phyloP scores from a whole-genome alignment of 176 grass and related monocot genomes.

The Stipa capillata region DNA sequence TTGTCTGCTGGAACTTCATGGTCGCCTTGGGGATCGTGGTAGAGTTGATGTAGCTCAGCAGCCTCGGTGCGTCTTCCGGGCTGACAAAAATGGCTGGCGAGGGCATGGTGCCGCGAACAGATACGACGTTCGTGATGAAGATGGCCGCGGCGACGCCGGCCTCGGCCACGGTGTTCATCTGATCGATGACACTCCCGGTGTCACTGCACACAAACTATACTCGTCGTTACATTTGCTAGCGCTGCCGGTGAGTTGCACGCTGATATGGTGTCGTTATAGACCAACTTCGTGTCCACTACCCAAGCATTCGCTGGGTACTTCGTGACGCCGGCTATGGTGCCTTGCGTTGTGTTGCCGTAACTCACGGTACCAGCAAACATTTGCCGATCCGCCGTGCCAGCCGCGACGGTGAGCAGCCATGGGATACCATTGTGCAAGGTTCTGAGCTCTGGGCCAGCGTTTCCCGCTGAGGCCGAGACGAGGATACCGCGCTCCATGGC shows the following conservation, averaged over 20 bases:
- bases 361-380: slow-evolving; percentile 29
- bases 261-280: slow-evolving; percentile 32
- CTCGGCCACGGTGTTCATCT: neutral
- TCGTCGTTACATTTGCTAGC: neutral
- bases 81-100: slow-evolving; percentile 40
- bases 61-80: slow-evolving; percentile 7
- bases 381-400: slow-evolving; percentile 41
- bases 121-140: slow-evolving; percentile 35
- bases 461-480: slow-evolving; percentile 36
- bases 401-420: slow-evolving; percentile 56
- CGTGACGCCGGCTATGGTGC: slow-evolving; percentile 17
- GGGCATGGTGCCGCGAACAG: neutral
- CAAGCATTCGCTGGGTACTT: slow-evolving; percentile 32
- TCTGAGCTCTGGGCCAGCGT: neutral
- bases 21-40: slow-evolving; percentile 22
- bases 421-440: slow-evolving; percentile 52
- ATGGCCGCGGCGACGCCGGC: slow-evolving; percentile 36
- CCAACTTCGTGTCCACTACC: slow-evolving; percentile 24
- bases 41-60: slow-evolving; percentile 46
- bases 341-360: slow-evolving; percentile 22
- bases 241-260: slow-evolving; percentile 22
- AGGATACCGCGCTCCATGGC: slow-evolving; percentile 44
- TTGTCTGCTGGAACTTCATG: slow-evolving; percentile 47
- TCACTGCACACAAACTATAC: slow-evolving; percentile 39
- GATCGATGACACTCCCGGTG: neutral